Evolutionary conservation across 2,329 filamentous ascomycete genomes (phyloP).

Genomic region (Dothiorella sarmentorum): DNA sequence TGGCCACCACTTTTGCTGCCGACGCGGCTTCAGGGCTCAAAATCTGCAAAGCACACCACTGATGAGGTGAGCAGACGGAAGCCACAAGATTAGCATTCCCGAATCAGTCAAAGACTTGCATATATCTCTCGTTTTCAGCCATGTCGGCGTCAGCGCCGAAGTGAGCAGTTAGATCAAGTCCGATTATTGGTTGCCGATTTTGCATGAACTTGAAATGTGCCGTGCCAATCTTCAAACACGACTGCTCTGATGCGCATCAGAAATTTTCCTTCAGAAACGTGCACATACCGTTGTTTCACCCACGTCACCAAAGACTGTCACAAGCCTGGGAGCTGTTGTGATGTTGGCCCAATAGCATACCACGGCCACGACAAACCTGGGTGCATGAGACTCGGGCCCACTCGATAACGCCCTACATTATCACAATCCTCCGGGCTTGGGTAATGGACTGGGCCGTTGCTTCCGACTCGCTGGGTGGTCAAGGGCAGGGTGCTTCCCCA

Average conservation of each 20-base stretch:
- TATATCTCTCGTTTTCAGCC: not conserved
- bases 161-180: not conserved
- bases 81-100: not conserved
- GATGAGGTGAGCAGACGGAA: not conserved
- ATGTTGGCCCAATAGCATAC: not conserved
- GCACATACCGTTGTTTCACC: slow-evolving; percentile 2
- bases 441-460: not conserved
- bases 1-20: not conserved
- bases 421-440: not conserved
- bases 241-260: not conserved
- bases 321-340: not conserved
- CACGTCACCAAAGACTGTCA: slow-evolving; percentile 4
- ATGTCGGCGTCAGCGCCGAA: not conserved
- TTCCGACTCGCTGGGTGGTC: not conserved
- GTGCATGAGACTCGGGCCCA: slow-evolving; percentile 6
- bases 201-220: not conserved
- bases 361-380: not conserved
- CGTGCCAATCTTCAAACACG: not conserved
- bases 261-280: not conserved
- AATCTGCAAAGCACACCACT: not conserved
- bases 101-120: not conserved
- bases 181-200: slow-evolving; percentile 6
- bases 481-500: not conserved
- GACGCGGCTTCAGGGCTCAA: not conserved
- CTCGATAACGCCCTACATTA: slow-evolving; percentile 1